Evolutionary conservation across 1,284 basidiomycete species (phyloP), one percentile per base, ranked within the genome.

Genomic region (Tremellales sp.): DNA sequence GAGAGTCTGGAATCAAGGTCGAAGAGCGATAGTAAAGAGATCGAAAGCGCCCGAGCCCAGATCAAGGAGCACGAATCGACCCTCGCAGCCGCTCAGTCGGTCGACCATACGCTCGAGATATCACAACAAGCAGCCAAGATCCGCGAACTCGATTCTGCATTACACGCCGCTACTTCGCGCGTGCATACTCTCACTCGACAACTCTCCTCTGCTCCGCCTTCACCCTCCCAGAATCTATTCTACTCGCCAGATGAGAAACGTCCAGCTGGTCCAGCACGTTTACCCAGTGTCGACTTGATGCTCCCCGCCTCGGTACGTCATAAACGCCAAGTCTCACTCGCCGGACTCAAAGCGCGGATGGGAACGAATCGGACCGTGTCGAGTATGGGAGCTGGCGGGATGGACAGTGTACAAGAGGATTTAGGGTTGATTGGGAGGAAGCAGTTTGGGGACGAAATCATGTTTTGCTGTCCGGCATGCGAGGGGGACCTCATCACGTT

Each of bases 321-420:
- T 72, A 90, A 90, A 67, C 84, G 89, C 46, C 82, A 85, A 62
- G 82, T 89, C 53, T 89, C 87, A 67, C 74, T 93, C 53, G 83
- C 83, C 62, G 90, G 91, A 82, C 81, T 93, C 46, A 90, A 89
- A 68, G 89, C 87, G 23, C 82, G 89, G 39, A 91, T 93, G 69
- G 86, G 88, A 17, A 40, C 47, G 7, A 21, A 41, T 3, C 44
- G 21, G n/a, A 27, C 40, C 24, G 41, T 35, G 25, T 27, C 53
- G 84, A n/a, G n/a, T n/a, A n/a, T n/a, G n/a, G 84, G 67, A 19
- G 11, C 37, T n/a, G 31, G 36, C 11, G 41, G 40, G 21, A 54
- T 58, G 54, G 57, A 54, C 5, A 21, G 49, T 7, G 53, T 36
- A 40, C 48, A 51, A 24, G 48, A 53, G 33, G 50, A 51, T 24